These are phyloP conservation scores for Cucurbita moschata DNA, from an alignment of 306 rosid species.

Conservation along the genomic window DNA sequence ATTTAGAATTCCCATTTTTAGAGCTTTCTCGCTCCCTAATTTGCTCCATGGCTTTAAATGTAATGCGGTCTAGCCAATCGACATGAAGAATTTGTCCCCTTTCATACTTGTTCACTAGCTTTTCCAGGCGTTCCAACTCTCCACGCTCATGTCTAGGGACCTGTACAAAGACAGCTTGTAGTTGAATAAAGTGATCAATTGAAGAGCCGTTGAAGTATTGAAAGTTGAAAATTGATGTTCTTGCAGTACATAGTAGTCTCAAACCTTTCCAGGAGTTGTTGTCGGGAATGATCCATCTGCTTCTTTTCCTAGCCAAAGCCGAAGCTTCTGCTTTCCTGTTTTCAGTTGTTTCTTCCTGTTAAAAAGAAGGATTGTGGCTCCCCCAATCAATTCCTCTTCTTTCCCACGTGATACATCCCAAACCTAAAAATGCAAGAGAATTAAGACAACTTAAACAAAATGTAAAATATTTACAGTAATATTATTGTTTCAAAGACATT, in stretches of 20 bases:
- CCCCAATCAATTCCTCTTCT: constrained; percentile 84
- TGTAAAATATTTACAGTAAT: neutral
- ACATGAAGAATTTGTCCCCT: constrained; percentile 81
- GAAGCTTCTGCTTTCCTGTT: constrained; percentile 91
- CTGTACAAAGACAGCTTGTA: constrained; percentile 22
- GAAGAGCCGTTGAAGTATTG: neutral
- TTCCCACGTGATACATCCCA: constrained; percentile 90
- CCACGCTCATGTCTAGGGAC: constrained; percentile 88
- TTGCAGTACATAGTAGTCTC: neutral
- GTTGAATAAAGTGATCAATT: constrained; percentile 1
- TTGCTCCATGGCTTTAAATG: constrained; percentile 64
- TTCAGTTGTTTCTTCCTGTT: constrained; percentile 82
- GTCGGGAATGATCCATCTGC: constrained; percentile 84
- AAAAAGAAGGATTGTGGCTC: constrained; percentile 85
- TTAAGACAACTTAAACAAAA: neutral
- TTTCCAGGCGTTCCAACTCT: constrained; percentile 88
- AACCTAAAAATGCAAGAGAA: constrained; percentile 37
- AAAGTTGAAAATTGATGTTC: neutral
- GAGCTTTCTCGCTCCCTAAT: constrained; percentile 69
- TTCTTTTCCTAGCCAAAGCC: constrained; percentile 86
- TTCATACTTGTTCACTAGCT: constrained; percentile 81
- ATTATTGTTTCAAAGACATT: neutral
- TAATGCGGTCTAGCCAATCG: constrained; percentile 92
- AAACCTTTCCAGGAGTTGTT: constrained; percentile 88
- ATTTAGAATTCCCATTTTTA: constrained; percentile 61